Conservation (phyloP, 2,329 filamentous ascomycete genomes). For the Xylaria polymorpha region DNA sequence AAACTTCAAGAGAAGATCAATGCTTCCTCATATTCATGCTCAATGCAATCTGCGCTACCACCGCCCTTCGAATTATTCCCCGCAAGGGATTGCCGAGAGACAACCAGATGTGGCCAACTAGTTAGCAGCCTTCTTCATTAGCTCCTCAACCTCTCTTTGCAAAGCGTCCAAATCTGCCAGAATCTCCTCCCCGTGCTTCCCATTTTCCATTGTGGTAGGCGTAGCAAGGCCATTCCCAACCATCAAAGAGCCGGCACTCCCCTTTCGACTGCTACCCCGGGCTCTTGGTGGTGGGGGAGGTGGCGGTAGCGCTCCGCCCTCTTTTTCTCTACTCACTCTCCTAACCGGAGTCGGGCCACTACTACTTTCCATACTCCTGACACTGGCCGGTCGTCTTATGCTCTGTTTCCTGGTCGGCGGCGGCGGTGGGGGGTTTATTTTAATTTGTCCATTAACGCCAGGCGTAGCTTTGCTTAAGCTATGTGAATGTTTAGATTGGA, state of each 20-base stretch:
- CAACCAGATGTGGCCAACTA: conserved; percentile 4
- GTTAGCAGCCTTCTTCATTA: conserved; percentile 56
- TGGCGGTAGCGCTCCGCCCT: conserved; percentile 51
- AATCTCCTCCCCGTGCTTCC: conserved; percentile 65
- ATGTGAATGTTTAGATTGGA: conserved; percentile 26
- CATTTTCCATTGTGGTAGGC: conserved; percentile 41
- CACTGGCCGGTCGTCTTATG: conserved; percentile 58
- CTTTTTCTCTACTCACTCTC: conserved; percentile 50
- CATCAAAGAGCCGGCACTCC: conserved; percentile 48
- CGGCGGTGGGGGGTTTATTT: conserved; percentile 56
- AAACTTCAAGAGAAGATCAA: neutral
- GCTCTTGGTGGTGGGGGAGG: conserved; percentile 64
- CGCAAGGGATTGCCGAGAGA: neutral
- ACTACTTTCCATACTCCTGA: conserved; percentile 55
- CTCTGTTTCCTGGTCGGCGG: conserved; percentile 59
- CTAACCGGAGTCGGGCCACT: conserved; percentile 45
- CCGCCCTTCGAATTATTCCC: neutral
- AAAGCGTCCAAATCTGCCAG: conserved; percentile 77
- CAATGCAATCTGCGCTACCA: neutral
- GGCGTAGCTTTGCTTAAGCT: conserved; percentile 38
- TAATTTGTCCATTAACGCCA: conserved; percentile 44
- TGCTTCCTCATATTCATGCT: neutral
- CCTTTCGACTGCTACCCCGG: conserved; percentile 58
- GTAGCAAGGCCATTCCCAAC: conserved; percentile 37
- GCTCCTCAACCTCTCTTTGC: conserved; percentile 79